These are phyloP conservation scores for Ophiostoma populinum DNA, from an alignment of 2,329 filamentous ascomycete genomes.

Conservation along the genomic window DNA sequence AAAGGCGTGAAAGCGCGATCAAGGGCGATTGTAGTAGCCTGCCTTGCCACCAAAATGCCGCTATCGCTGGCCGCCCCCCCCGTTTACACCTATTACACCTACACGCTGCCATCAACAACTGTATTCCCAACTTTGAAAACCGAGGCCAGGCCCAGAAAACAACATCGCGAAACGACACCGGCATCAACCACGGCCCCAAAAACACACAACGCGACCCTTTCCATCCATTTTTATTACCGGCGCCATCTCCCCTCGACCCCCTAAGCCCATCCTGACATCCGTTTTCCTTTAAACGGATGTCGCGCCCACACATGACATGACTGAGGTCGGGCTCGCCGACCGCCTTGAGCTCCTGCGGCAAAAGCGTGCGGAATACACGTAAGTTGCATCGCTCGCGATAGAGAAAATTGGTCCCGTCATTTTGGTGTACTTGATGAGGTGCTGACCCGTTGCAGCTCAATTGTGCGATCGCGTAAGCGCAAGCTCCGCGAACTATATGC, in stretches of 20 bases:
- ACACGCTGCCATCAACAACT: slow-evolving; percentile 2
- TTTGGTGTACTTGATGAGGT: slow-evolving; percentile 26
- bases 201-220: slow-evolving; percentile 19
- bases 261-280: slow-evolving; percentile 27
- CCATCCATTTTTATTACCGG: slow-evolving; percentile 17
- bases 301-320: slow-evolving; percentile 51
- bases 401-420: slow-evolving; percentile 32
- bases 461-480: slow-evolving; percentile 72
- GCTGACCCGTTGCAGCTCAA: slow-evolving; percentile 38
- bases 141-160: slow-evolving; percentile 6
- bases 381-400: slow-evolving; percentile 25
- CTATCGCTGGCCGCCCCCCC: slow-evolving; percentile 10
- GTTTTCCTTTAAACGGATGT: slow-evolving; percentile 54
- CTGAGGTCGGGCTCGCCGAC: slow-evolving; percentile 50
- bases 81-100: slow-evolving; percentile 14
- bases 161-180: slow-evolving; percentile 12
- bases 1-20: neutral
- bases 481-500: slow-evolving; percentile 78
- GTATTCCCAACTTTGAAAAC: slow-evolving; percentile 10
- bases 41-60: too few species aligned
- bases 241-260: slow-evolving; percentile 18
- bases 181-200: slow-evolving; percentile 16
- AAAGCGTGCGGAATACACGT: slow-evolving; percentile 47
- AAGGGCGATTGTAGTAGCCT: too few species aligned
- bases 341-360: slow-evolving; percentile 48